Conservation (phyloP, 345 rosid genomes). For the Murraya koenigii region DNA sequence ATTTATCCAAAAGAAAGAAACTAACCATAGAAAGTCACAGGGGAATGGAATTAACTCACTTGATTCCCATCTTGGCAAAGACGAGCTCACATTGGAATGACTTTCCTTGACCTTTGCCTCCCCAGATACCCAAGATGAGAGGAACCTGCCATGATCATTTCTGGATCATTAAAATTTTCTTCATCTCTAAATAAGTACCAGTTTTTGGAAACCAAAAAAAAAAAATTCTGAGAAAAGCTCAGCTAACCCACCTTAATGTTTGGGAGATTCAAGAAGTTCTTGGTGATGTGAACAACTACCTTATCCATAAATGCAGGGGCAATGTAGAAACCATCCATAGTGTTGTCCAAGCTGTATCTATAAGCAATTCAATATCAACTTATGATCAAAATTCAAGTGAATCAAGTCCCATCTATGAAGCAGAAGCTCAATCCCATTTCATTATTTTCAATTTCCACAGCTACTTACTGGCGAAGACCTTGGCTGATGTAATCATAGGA, state of each 20-base stretch:
- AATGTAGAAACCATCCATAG: constrained; percentile 49
- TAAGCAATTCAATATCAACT: neutral
- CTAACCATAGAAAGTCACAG: neutral
- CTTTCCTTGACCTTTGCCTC: constrained; percentile 66
- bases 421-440: neutral
- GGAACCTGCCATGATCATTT: constrained; percentile 35
- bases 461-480: constrained; percentile 49
- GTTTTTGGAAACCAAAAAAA: too few species aligned
- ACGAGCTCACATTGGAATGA: constrained; percentile 65
- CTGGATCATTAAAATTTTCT: neutral
- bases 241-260: constrained; percentile 40
- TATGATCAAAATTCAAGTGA: neutral
- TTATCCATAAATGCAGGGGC: constrained; percentile 64
- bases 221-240: neutral
- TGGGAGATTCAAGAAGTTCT: constrained; percentile 57
- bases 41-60: constrained; percentile 22
- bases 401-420: neutral
- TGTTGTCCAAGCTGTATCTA: constrained; percentile 41
- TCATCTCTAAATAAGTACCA: neutral
- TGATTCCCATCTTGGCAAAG: constrained; percentile 60
- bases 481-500: constrained; percentile 44
- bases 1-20: neutral
- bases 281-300: constrained; percentile 47
- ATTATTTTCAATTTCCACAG: neutral
- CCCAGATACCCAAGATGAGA: constrained; percentile 57